Base-by-base conservation (phyloP, 768 basidiomycete genomes). In the Hygrophoropsis aurantiaca region DNA sequence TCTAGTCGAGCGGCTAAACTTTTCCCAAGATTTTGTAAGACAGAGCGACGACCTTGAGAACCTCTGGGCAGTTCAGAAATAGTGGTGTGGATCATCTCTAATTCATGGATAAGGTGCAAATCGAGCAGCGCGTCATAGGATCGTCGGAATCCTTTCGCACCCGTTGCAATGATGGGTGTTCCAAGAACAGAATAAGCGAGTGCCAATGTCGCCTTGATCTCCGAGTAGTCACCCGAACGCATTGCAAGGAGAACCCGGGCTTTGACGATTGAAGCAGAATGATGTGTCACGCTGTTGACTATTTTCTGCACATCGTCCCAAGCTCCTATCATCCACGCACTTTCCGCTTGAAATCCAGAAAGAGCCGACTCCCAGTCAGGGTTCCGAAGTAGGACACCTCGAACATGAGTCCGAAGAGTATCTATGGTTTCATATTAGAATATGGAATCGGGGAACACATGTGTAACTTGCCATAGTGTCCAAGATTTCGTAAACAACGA, bases 311-410 rank as follows among this genome's bases (percentile, higher is more conserved):
- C 87, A 42, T 88, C 87, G 2, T 79, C 75, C 94, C 94, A 98
- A 54, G 94, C 92, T 5, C 92, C 89, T 26, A 93, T 86, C 81
- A 94, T 94, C 87, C 94, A 95, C 2, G 92, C 90, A 51, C 93
- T 90, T 70, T 99, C 94, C 10, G 89, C 82, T 56, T 92, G 89
- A 60, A 92, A 97, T 0, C 85, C 84, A 5, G 85, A 81, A 10
- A 99, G 72, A 3, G 77, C 74, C 5, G 74, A 61, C 47, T 87
- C 79, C 95, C 97, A 98, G 42, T 83, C 80, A 0, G 92, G 87
- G 60, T 90, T 83, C 11, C 85, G 82, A 34, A 84, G 86, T 16
- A 98, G 75, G 8, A 97, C 85, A 5, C 97, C 97, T 52, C 81
- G 79, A 21, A 98, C 94, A 63, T 98, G 97, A 1, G 95, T 99